Percentiles rank a stretch among this genome's conserved stretches.
These are phyloP conservation scores for Paramecium tetraurelia DNA, from an alignment of 73 alveolate genomes.

Conservation along the genomic window DNA sequence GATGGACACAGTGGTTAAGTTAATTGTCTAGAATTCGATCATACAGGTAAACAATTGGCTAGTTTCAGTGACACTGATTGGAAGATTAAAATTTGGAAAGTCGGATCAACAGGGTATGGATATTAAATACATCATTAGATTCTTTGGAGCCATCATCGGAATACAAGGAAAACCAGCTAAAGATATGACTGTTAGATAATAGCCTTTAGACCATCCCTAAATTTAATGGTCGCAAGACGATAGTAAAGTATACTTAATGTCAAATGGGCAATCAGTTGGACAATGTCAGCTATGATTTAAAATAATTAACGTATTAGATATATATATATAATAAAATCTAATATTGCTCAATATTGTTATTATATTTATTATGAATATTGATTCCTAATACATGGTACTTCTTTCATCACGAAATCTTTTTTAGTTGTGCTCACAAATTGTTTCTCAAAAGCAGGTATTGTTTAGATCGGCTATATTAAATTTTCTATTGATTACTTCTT, in stretches of 20 bases:
- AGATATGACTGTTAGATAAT: neutral
- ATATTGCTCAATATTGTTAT: neutral
- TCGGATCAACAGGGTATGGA: slow-evolving; percentile 53
- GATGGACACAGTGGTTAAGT: slow-evolving; percentile 62
- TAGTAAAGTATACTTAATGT: neutral
- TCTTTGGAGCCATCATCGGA: slow-evolving; percentile 43
- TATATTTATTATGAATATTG: neutral
- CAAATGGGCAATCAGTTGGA: neutral
- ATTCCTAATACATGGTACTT: neutral
- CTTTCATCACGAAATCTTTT: neutral
- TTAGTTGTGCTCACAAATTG: neutral
- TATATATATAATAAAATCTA: neutral
- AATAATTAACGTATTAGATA: neutral
- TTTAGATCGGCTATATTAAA: neutral
- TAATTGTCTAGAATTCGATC: slow-evolving; percentile 35
- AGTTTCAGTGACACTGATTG: slow-evolving; percentile 49
- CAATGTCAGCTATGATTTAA: neutral
- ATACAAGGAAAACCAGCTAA: neutral
- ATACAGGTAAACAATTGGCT: slow-evolving; percentile 53
- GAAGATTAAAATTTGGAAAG: slow-evolving; percentile 55
- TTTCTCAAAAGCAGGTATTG: neutral
- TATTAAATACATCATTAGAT: neutral
- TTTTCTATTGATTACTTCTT: neutral
- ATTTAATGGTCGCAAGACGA: slow-evolving; percentile 3
- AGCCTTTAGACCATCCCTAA: neutral